Evolutionary conservation across 2,329 filamentous ascomycete species (phyloP), one percentile per base, ranked within the genome.

Genomic region (Geosmithia morbida): DNA sequence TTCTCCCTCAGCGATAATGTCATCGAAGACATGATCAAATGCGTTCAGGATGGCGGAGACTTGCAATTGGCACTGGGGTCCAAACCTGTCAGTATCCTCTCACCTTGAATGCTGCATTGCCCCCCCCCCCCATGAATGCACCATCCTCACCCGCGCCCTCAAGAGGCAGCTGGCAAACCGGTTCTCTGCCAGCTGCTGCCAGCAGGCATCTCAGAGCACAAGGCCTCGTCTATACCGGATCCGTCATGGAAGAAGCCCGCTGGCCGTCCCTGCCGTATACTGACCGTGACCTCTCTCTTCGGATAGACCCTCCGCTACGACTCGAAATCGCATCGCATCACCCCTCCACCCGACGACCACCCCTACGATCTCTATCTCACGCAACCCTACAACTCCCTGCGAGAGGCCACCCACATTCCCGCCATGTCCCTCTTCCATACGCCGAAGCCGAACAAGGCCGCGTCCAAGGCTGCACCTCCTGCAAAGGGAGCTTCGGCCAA

Each of bases 1-100:
- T 63, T 83, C 48, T 71, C 66, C n/a, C 62, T 83, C 51, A 71
- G 66, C 54, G 71, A 79, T 57, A 66, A 66, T 57, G 66, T 78
- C 46, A 73, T 83, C 55, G 74, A 79, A 58, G 69, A 76, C 51
- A 75, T 83, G 71, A 79, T 83, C 53, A 69, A 68, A 59, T 76
- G 72, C 55, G 69, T 75, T 40, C 72, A 73, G 55, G 68, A 71
- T 64, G 76, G 75, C 46, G 68, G 75, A 48, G 65, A 70, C 43
- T 68, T 82, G 47, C 67, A 76, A 55, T 64, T 83, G 55, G 70
- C 73, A 5, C 61, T 83, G 51, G 79, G 79, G 41, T 67, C 65
- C 55, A 68, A 63, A 54, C 78, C 78, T 39, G 79, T 83, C 75
- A 70, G 78, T 70, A 48, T 41, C 37, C n/a, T 13, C 11, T 5